Conservation (phyloP, 192 early-diverging fungal species). For the Coemansia sp. region DNA sequence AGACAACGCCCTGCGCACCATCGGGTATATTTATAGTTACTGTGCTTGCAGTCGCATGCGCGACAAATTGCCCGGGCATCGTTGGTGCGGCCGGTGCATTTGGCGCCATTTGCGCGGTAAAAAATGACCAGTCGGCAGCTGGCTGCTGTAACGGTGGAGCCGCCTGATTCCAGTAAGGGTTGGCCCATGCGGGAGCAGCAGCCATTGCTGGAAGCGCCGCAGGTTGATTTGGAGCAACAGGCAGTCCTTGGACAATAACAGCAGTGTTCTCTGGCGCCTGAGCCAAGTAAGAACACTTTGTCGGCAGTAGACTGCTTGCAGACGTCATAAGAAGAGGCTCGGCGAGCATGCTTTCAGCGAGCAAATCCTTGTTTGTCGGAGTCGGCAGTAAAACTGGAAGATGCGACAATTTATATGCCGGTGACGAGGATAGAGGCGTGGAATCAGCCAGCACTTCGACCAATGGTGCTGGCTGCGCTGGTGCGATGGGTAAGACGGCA, state of each 20-base stretch:
- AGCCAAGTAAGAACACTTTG: not conserved
- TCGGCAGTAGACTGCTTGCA: not conserved
- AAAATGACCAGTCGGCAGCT: constrained; percentile 2
- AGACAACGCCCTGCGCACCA: constrained; percentile 13
- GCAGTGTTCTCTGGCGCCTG: not conserved
- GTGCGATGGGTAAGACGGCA: not conserved
- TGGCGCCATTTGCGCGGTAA: not conserved
- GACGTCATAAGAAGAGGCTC: not conserved
- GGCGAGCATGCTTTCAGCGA: not conserved
- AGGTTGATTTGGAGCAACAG: not conserved
- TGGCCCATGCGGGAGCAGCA: not conserved
- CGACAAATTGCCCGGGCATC: constrained; percentile 10
- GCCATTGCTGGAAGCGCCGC: not conserved
- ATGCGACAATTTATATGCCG: constrained; percentile 5
- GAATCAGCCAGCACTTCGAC: not conserved
- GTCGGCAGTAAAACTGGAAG: not conserved
- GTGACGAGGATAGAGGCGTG: not conserved
- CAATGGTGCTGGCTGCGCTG: constrained; percentile 1
- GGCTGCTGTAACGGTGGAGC: constrained; percentile 4
- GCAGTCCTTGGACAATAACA: constrained; percentile 8
- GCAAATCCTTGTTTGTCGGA: constrained; percentile 6
- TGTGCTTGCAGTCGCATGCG: constrained; percentile 4
- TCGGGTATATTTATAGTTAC: constrained; percentile 10
- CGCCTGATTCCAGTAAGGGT: constrained; percentile 3
- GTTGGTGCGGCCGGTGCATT: constrained; percentile 1